These are phyloP conservation scores for Fusarium nelsonii DNA, from an alignment of 2,329 filamentous ascomycete genomes.

Conservation along the genomic window DNA sequence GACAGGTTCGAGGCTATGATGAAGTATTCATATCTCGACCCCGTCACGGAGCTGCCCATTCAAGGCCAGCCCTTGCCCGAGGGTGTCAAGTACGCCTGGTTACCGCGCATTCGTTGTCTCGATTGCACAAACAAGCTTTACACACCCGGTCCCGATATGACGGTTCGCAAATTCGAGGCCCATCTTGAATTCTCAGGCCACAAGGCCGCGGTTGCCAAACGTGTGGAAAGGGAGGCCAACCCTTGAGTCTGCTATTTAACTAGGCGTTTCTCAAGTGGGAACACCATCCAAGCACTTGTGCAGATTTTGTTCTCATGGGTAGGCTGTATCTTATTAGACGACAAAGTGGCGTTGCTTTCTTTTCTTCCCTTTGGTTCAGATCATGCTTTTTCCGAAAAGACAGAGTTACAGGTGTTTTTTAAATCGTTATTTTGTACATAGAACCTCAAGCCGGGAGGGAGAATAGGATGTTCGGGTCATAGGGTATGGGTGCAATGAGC, in stretches of 20 bases:
- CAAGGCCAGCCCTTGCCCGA: slow-evolving; percentile 68
- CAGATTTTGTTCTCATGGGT: slow-evolving; percentile 5
- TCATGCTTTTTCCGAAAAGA: slow-evolving; percentile 23
- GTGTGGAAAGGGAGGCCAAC: slow-evolving; percentile 47
- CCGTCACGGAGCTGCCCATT: slow-evolving; percentile 74
- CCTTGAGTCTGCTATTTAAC: slow-evolving; percentile 6
- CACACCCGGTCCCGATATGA: slow-evolving; percentile 86
- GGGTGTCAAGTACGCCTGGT: slow-evolving; percentile 81
- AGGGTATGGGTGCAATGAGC: slow-evolving; percentile 19
- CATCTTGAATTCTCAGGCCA: slow-evolving; percentile 90
- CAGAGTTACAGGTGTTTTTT: slow-evolving; percentile 23
- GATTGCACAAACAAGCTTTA: slow-evolving; percentile 97
- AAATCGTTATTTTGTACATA: slow-evolving; percentile 31
- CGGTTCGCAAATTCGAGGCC: slow-evolving; percentile 91
- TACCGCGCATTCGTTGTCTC: slow-evolving; percentile 89
- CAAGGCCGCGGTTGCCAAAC: slow-evolving; percentile 71
- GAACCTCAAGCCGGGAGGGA: slow-evolving; percentile 12
- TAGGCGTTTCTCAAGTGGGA: slow-evolving; percentile 3
- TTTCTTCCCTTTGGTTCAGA: slow-evolving; percentile 12
- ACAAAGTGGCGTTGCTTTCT: slow-evolving; percentile 32
- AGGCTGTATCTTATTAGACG: slow-evolving; percentile 32
- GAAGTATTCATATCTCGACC: slow-evolving; percentile 87
- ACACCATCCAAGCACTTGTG: not conserved
- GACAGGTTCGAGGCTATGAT: slow-evolving; percentile 91
- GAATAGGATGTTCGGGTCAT: slow-evolving; percentile 20